These are phyloP conservation scores for Mycena capillaripes DNA, from an alignment of 768 basidiomycete genomes.

Conservation along the genomic window DNA sequence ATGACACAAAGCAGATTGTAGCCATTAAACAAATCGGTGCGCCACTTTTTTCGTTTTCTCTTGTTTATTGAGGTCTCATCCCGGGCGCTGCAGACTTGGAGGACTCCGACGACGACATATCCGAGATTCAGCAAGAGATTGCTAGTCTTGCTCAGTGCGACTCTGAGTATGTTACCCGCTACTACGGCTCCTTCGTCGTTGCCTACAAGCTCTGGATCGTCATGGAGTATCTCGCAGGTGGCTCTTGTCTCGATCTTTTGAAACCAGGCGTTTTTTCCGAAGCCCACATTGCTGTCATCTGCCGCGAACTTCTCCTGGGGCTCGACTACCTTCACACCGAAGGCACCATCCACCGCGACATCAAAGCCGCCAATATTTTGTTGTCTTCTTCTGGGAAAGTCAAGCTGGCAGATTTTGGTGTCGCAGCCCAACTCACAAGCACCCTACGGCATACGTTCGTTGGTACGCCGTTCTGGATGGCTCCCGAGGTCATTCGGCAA, in stretches of 20 bases:
- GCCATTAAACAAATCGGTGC: conserved; percentile 98
- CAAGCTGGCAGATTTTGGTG: conserved; percentile 98
- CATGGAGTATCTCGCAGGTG: conserved; percentile 99
- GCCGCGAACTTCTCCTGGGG: conserved; percentile 92
- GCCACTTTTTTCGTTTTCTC: conserved; percentile 43
- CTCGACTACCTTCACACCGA: conserved; percentile 97
- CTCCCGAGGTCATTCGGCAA: conserved; percentile 97
- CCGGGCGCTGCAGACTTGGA: conserved; percentile 84
- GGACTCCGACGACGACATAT: conserved; percentile 98
- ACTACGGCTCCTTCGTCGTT: conserved; percentile 97
- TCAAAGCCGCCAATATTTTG: conserved; percentile 97
- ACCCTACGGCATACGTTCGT: conserved; percentile 98
- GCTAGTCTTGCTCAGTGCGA: conserved; percentile 96
- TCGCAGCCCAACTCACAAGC: conserved; percentile 95
- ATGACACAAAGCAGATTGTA: conserved; percentile 93
- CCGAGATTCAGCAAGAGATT: conserved; percentile 99
- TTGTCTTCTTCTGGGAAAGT: conserved; percentile 93
- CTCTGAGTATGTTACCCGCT: conserved; percentile 95
- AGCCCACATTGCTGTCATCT: conserved; percentile 94
- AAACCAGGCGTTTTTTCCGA: conserved; percentile 94
- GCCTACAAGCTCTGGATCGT: conserved; percentile 99
- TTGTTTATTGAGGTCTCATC: conserved; percentile 25
- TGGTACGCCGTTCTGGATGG: conserved; percentile 98
- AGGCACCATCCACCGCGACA: conserved; percentile 97
- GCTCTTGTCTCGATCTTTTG: conserved; percentile 97